These are phyloP conservation scores for Blastomyces parvus DNA, from an alignment of 2,329 filamentous ascomycete species.

Conservation along the genomic window DNA sequence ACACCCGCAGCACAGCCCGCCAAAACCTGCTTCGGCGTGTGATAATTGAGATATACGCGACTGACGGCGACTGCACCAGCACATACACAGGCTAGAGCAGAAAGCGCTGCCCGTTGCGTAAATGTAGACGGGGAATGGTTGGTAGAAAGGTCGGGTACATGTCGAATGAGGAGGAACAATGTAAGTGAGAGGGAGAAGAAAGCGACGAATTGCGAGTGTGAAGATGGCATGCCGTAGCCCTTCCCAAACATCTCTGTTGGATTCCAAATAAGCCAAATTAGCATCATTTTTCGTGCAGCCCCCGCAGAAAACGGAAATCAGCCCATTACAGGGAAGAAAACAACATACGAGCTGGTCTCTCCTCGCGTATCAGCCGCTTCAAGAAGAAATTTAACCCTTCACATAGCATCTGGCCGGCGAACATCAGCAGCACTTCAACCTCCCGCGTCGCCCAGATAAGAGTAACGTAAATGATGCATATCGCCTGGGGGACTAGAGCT, in stretches of 20 bases:
- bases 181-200: slow-evolving; percentile 81
- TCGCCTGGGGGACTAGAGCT: slow-evolving; percentile 81
- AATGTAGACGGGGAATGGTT: slow-evolving; percentile 32
- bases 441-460: slow-evolving; percentile 87
- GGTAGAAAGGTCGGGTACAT: slow-evolving; percentile 45
- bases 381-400: slow-evolving; percentile 83
- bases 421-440: slow-evolving; percentile 79
- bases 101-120: slow-evolving; percentile 50
- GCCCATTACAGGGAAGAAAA: not conserved
- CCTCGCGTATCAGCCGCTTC: slow-evolving; percentile 86
- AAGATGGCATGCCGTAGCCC: slow-evolving; percentile 95
- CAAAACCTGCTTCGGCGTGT: slow-evolving; percentile 79
- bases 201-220: slow-evolving; percentile 87
- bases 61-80: slow-evolving; percentile 68
- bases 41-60: slow-evolving; percentile 84
- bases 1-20: slow-evolving; percentile 65
- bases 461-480: slow-evolving; percentile 82
- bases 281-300: not conserved
- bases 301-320: too few species aligned
- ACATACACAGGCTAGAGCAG: slow-evolving; percentile 49
- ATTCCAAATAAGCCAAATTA: not conserved
- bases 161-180: slow-evolving; percentile 75
- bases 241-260: slow-evolving; percentile 51
- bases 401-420: slow-evolving; percentile 81
- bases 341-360: slow-evolving; percentile 65